Base-by-base conservation (phyloP, 805 yeast genomes). In the Metschnikowia arizonensis region DNA sequence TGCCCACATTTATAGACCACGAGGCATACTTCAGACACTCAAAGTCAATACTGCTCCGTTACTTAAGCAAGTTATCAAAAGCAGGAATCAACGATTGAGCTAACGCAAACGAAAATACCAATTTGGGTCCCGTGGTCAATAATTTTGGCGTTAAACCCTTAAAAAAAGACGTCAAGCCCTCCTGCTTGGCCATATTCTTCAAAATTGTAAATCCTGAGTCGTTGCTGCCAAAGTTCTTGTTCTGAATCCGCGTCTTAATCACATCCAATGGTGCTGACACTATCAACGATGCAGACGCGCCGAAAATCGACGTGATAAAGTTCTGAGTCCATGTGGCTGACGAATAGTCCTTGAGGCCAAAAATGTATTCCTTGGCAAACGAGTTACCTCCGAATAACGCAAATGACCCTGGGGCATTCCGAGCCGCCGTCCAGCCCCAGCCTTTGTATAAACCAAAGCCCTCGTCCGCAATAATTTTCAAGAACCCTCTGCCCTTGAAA, bases 341-440 rank as follows among this genome's bases (percentile, higher is more conserved):
- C 28, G 90, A 76, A 74, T 93, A 89, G 71, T 93, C 99, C 56
- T 74, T 62, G 59, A 93, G 77, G 12, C 90, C 90, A 58, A 88
- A 81, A 49, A 93, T 79, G 72, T 88, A 93, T 72, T 93, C 99
- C 73, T 93, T 93, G 50, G 99, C 98, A 64, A 93, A 93, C 12
- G 99, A 96, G 63, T 91, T 89, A 71, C 98, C 99, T 57, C 99
- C 99, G 57, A 93, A 93, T 47, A 93, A 75, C 14, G 98, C 96
- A 63, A 93, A 93, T 2, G 97, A 88, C 49, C 99, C 99, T 31
- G 99, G 99, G 2, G 98, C 97, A 65, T 93, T 93, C 79, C 99
- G 85, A 35, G 99, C 99, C 57, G 95, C 95, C 49, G 99, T 93
- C 99, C 99, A 93, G 48, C 97, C 98, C 96, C 97, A 90, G 55